Conservation (phyloP, 2,329 filamentous ascomycete genomes). For the Xylariaceae sp. region DNA sequence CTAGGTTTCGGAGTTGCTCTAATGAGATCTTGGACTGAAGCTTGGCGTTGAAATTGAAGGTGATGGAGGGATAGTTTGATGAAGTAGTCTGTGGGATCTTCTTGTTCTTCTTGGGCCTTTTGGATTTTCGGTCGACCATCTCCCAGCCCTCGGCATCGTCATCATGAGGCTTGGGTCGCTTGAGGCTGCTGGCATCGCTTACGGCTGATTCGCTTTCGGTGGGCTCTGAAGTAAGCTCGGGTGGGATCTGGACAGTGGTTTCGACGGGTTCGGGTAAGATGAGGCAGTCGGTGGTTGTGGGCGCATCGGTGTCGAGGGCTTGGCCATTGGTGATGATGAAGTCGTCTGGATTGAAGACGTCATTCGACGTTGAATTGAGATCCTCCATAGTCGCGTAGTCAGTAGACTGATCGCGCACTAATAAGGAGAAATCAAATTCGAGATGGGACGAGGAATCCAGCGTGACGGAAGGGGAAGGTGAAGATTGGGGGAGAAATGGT, state of each 20-base stretch:
- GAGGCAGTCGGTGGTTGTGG: neutral
- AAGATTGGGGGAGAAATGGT: too few relatives aligned
- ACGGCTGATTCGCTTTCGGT: conserved; percentile 15
- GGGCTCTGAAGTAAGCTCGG: conserved; percentile 18
- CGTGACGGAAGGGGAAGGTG: neutral
- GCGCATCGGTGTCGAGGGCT: neutral
- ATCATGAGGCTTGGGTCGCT: conserved; percentile 48
- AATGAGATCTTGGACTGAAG: conserved; percentile 61
- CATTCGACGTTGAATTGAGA: conserved; percentile 13
- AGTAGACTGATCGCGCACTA: conserved; percentile 3
- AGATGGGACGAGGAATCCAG: neutral
- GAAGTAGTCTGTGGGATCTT: conserved; percentile 55
- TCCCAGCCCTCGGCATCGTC: conserved; percentile 47
- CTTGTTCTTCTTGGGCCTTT: conserved; percentile 52
- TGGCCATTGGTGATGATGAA: conserved; percentile 13
- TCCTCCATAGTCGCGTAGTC: conserved; percentile 14
- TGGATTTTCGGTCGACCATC: conserved; percentile 45
- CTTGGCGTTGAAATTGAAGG: conserved; percentile 54
- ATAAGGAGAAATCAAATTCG: neutral
- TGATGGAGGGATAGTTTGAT: conserved; percentile 56
- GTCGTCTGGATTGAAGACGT: conserved; percentile 17
- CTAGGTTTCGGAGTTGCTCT: conserved; percentile 58
- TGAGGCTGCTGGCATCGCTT: conserved; percentile 37
- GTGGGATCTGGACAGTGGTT: conserved; percentile 1
- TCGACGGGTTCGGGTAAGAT: neutral